A percentile compares a stretch with the other conserved stretches of the same genome.
Evolutionary conservation across 2,329 filamentous ascomycete species (phyloP).

Genomic region (Hypoxylon sp.): DNA sequence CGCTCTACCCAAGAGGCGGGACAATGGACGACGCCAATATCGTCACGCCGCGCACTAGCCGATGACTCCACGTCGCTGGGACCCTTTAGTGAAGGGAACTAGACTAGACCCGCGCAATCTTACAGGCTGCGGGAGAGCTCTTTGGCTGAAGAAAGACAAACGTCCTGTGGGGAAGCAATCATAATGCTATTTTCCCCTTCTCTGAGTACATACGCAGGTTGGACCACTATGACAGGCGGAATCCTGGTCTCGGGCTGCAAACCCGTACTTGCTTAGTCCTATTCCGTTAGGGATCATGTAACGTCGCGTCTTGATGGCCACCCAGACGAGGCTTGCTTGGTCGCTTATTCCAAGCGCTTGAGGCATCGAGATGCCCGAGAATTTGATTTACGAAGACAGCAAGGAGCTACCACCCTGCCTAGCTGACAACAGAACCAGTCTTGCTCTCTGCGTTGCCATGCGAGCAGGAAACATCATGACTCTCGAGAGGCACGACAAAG

Average conservation of each 20-base stretch:
- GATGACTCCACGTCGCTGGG: constrained; percentile 27
- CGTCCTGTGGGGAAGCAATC: constrained; percentile 8
- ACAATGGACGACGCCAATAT: constrained; percentile 1
- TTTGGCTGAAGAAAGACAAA: constrained; percentile 6
- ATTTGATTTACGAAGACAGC: constrained; percentile 8
- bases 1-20: constrained; percentile 21
- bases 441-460: constrained; percentile 5
- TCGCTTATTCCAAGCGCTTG: constrained; percentile 8
- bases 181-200: constrained; percentile 12
- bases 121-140: constrained; percentile 16
- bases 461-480: constrained; percentile 8
- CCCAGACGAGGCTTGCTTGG: constrained; percentile 11
- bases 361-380: background rate
- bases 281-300: constrained; percentile 32
- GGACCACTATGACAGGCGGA: constrained; percentile 17
- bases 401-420: background rate
- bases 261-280: constrained; percentile 14
- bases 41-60: constrained; percentile 3
- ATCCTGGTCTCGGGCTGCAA: constrained; percentile 11
- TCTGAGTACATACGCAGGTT: constrained; percentile 8
- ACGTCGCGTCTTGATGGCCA: constrained; percentile 32
- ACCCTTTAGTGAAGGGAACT: constrained; percentile 22
- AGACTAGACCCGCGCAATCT: constrained; percentile 11
- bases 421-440: constrained; percentile 20
- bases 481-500: constrained; percentile 18